These are phyloP conservation scores for Biscutella auriculata DNA, from an alignment of 441 rosid species.

Conservation along the genomic window DNA sequence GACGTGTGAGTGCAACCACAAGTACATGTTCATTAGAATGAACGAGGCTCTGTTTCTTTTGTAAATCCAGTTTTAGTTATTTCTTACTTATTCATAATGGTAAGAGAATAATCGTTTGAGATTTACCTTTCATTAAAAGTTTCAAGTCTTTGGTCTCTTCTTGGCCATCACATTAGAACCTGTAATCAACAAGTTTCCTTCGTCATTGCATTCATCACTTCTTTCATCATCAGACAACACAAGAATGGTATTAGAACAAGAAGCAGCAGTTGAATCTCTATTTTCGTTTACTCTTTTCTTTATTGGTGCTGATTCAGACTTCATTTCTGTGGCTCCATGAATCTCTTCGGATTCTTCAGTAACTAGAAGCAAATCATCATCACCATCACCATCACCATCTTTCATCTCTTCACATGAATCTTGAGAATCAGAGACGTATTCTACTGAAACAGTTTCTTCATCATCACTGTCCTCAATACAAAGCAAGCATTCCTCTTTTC, in stretches of 20 bases:
- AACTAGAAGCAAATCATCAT: constrained; percentile 13
- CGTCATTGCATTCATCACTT: constrained; percentile 10
- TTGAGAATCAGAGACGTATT: constrained; percentile 21
- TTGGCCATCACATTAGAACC: constrained; percentile 7
- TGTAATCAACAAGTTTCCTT: not conserved
- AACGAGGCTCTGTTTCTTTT: not conserved
- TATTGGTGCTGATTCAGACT: constrained; percentile 18
- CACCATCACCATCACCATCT: not conserved
- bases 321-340: not conserved
- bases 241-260: not conserved
- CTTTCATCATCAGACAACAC: constrained; percentile 17
- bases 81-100: too few species aligned
- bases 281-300: constrained; percentile 11
- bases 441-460: constrained; percentile 15
- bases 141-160: constrained; percentile 10
- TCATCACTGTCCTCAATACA: constrained; percentile 23
- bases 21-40: constrained; percentile 7
- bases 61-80: too few species aligned
- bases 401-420: constrained; percentile 17
- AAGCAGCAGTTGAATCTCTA: constrained; percentile 9
- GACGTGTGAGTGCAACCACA: constrained; percentile 7
- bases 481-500: constrained; percentile 2
- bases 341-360: constrained; percentile 16
- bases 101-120: not conserved
- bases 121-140: not conserved